Conservation (phyloP, 352 stramenopile genomes). For the Phytopythium boreale region DNA sequence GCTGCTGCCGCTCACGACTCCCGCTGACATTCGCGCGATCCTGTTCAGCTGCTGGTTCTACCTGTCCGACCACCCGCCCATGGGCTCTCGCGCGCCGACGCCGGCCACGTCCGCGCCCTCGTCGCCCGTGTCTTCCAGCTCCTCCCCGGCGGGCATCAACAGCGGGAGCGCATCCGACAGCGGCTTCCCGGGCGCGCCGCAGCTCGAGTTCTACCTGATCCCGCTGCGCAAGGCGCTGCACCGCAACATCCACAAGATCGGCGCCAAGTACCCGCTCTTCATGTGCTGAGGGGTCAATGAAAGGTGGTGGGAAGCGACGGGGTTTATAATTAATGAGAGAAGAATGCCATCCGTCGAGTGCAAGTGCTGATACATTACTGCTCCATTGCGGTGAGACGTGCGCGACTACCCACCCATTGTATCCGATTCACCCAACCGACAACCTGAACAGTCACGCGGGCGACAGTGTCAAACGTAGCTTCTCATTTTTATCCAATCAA, state of each 20-base stretch:
- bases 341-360: background rate
- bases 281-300: slow-evolving; percentile 46
- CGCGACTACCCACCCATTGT: no score
- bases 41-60: slow-evolving; percentile 87
- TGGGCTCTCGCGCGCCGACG: slow-evolving; percentile 25
- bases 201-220: slow-evolving; percentile 76
- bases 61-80: slow-evolving; percentile 68
- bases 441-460: background rate
- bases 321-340: background rate
- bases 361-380: no score
- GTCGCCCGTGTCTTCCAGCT: slow-evolving; percentile 43
- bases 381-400: background rate
- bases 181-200: slow-evolving; percentile 26
- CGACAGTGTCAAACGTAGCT: background rate
- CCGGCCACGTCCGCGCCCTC: slow-evolving; percentile 39
- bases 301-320: slow-evolving; percentile 1
- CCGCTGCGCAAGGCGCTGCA: slow-evolving; percentile 74
- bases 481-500: background rate
- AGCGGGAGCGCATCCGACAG: slow-evolving; percentile 17
- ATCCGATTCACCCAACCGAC: background rate
- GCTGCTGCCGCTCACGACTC: slow-evolving; percentile 63
- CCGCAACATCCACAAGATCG: slow-evolving; percentile 72
- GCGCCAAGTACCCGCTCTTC: slow-evolving; percentile 70
- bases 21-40: slow-evolving; percentile 69
- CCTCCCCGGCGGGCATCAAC: slow-evolving; percentile 33